Percentiles rank a stretch among this genome's conserved stretches.
These are phyloP conservation scores for Raffaelea deltoideospora DNA, from an alignment of 2,329 filamentous ascomycete genomes.

Conservation along the genomic window DNA sequence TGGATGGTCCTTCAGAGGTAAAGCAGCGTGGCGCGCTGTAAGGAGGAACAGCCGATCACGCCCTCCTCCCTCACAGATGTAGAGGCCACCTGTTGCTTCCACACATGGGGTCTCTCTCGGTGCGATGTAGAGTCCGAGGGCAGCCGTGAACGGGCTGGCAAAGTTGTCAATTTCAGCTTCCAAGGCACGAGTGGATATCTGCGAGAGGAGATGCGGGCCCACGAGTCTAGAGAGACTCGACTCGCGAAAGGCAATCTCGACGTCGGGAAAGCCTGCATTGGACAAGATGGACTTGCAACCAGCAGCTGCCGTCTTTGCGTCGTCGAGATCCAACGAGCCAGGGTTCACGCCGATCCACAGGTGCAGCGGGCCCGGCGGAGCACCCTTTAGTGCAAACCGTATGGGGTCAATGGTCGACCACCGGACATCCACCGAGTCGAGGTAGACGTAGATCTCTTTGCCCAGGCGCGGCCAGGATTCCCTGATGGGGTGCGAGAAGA, in stretches of 20 bases:
- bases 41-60: background rate
- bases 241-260: background rate
- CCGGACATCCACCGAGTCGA: background rate
- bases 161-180: background rate
- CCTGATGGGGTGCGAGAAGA: background rate
- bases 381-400: background rate
- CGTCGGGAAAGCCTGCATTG: background rate
- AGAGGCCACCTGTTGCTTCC: background rate
- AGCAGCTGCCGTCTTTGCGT: background rate
- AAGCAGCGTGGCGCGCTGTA: background rate
- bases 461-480: background rate
- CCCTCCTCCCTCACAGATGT: background rate
- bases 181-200: background rate
- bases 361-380: background rate
- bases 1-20: background rate
- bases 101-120: background rate
- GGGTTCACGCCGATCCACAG: background rate
- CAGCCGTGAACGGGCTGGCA: background rate
- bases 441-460: background rate
- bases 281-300: background rate
- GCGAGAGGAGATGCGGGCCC: background rate
- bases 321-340: background rate
- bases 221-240: background rate
- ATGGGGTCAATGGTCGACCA: background rate
- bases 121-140: background rate